phyloP scores from a whole-genome alignment of 2,329 filamentous ascomycete species.

The Leptographium lundbergii region DNA sequence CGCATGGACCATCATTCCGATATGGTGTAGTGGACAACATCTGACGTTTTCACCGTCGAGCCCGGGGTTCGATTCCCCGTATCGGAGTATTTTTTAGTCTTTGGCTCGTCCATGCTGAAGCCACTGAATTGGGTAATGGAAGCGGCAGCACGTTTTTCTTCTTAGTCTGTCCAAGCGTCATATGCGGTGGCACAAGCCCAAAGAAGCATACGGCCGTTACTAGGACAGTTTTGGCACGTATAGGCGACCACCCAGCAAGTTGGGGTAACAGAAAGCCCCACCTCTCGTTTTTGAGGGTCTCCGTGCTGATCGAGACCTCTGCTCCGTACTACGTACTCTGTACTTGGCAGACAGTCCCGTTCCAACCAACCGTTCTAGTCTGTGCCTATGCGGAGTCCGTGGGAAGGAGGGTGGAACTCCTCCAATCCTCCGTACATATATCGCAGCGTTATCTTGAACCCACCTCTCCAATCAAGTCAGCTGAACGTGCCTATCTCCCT shows the following conservation, averaged over 20 bases:
- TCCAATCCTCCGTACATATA: background rate
- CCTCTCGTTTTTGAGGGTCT: too few relatives aligned
- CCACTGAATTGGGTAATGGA: too few relatives aligned
- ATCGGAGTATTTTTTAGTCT: background rate
- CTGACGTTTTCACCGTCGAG: slow-evolving; percentile 5
- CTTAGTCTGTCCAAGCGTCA: background rate
- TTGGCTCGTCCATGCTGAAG: background rate
- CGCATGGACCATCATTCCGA: background rate
- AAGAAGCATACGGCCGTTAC: background rate
- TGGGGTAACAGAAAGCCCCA: background rate
- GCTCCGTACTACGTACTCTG: too few relatives aligned
- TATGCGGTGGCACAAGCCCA: background rate
- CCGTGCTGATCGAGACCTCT: too few relatives aligned
- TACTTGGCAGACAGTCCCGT: too few relatives aligned
- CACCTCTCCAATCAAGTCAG: background rate
- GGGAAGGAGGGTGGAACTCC: too few relatives aligned
- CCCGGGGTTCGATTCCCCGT: slow-evolving; percentile 6
- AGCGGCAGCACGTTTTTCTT: background rate
- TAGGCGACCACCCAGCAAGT: too few relatives aligned
- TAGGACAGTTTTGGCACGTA: background rate
- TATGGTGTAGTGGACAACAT: slow-evolving; percentile 5
- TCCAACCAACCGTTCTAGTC: too few relatives aligned
- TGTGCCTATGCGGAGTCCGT: too few relatives aligned
- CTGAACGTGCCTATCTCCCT: background rate
- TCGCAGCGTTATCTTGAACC: background rate